Conservation (phyloP, 805 yeast species). For the Teunomyces pallodes region DNA sequence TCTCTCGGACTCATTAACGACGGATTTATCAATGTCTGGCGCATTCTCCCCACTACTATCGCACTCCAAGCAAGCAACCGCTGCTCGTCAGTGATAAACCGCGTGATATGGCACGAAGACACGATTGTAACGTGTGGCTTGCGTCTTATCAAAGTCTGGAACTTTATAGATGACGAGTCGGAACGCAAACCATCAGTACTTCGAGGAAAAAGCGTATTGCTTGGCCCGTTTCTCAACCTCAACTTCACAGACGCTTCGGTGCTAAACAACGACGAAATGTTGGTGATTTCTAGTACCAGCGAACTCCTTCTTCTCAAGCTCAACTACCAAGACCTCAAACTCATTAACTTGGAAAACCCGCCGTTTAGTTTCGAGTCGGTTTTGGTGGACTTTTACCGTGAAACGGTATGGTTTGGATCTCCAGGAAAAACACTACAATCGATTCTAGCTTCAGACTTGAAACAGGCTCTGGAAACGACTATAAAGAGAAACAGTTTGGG, state of each 20-base stretch:
- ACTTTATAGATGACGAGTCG: constrained; percentile 23
- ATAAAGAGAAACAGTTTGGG: not conserved
- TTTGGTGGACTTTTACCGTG: constrained; percentile 16
- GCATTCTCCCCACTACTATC: constrained; percentile 18
- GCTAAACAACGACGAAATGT: constrained; percentile 34
- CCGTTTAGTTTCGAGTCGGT: constrained; percentile 15
- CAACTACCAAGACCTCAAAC: constrained; percentile 18
- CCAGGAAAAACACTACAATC: constrained; percentile 9
- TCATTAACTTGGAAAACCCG: constrained; percentile 15
- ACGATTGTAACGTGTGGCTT: constrained; percentile 57
- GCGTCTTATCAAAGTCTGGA: constrained; percentile 65
- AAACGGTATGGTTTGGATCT: constrained; percentile 27
- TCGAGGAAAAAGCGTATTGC: constrained; percentile 57
- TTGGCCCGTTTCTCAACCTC: constrained; percentile 49
- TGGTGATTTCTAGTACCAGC: constrained; percentile 31
- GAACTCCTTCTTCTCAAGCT: constrained; percentile 30
- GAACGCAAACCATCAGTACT: constrained; percentile 20
- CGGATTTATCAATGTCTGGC: constrained; percentile 67
- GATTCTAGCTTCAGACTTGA: constrained; percentile 12
- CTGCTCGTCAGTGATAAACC: constrained; percentile 59
- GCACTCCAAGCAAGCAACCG: constrained; percentile 52
- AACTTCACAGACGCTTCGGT: constrained; percentile 45
- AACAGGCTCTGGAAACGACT: constrained; percentile 1
- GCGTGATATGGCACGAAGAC: constrained; percentile 53
- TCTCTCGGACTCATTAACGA: constrained; percentile 69